A percentile compares a stretch with the other conserved stretches of the same genome.
Conservation (phyloP, 768 basidiomycete genomes). For the Rhodotorula paludigena region DNA sequence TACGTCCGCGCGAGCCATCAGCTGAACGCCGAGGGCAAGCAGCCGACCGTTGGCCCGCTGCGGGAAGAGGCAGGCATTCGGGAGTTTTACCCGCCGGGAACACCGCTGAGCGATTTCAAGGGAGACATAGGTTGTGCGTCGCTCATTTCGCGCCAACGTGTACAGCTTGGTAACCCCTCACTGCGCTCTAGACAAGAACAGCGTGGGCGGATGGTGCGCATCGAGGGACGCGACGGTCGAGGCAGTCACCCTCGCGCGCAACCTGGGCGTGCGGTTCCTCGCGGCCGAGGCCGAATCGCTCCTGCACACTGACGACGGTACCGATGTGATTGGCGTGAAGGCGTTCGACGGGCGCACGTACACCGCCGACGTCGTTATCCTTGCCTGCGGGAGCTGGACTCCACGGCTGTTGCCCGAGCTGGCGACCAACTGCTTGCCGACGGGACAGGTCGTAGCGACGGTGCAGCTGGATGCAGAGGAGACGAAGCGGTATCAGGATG, state of each 20-base stretch:
- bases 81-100: background rate
- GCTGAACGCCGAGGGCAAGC: slow-evolving; percentile 5
- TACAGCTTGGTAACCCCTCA: no score
- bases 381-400: slow-evolving; percentile 82
- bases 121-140: slow-evolving; percentile 12
- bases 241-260: slow-evolving; percentile 5
- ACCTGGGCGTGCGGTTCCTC: slow-evolving; percentile 57
- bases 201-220: slow-evolving; percentile 36
- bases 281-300: slow-evolving; percentile 53
- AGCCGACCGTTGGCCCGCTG: no score
- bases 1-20: slow-evolving; percentile 14
- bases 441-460: slow-evolving; percentile 52
- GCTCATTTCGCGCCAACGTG: no score
- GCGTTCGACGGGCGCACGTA: slow-evolving; percentile 56
- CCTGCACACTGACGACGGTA: slow-evolving; percentile 42
- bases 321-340: slow-evolving; percentile 55
- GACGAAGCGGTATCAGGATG: slow-evolving; percentile 7
- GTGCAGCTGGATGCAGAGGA: slow-evolving; percentile 35
- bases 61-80: slow-evolving; percentile 1
- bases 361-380: slow-evolving; percentile 59
- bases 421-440: slow-evolving; percentile 60
- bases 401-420: slow-evolving; percentile 62
- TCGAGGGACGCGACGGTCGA: slow-evolving; percentile 30
- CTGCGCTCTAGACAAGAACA: no score
- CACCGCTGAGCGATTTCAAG: background rate